Percentiles rank a stretch among this genome's conserved stretches.
These are phyloP conservation scores for Gracilaria domingensis DNA, from an alignment of 23 red algal genomes.

Conservation along the genomic window DNA sequence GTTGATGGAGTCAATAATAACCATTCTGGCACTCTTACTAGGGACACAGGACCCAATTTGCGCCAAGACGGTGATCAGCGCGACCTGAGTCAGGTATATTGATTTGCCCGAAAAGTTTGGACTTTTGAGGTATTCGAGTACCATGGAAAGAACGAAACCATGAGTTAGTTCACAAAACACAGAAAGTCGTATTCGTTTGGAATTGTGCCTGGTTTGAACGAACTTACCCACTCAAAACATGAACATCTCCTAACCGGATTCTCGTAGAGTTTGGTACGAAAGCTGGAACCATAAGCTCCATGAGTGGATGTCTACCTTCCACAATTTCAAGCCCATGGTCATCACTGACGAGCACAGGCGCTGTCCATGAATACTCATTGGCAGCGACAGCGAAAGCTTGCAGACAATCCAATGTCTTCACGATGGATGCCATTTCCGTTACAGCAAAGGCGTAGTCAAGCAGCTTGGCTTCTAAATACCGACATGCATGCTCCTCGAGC, in stretches of 20 bases:
- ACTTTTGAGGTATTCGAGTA: not conserved
- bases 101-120: conserved; percentile 75
- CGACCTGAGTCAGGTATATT: conserved; percentile 49
- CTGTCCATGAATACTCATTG: conserved; percentile 53
- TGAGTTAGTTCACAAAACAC: too few species aligned
- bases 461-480: conserved; percentile 62
- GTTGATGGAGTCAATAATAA: conserved; percentile 39
- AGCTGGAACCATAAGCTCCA: conserved; percentile 44
- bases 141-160: not conserved
- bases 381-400: conserved; percentile 50
- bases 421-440: conserved; percentile 10
- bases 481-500: conserved; percentile 55
- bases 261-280: conserved; percentile 60
- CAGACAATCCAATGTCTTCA: conserved; percentile 68
- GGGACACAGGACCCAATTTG: conserved; percentile 66
- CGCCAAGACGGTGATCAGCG: conserved; percentile 51
- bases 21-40: conserved; percentile 24
- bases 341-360: conserved; percentile 17
- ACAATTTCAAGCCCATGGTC: conserved; percentile 42
- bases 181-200: not conserved
- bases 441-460: conserved; percentile 2
- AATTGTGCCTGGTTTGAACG: not conserved
- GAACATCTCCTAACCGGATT: conserved; percentile 57
- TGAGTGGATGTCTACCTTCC: conserved; percentile 57
- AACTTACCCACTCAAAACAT: conserved; percentile 69